phyloP scores from a whole-genome alignment of 345 rosid genomes.

The Sisymbrium irio region DNA sequence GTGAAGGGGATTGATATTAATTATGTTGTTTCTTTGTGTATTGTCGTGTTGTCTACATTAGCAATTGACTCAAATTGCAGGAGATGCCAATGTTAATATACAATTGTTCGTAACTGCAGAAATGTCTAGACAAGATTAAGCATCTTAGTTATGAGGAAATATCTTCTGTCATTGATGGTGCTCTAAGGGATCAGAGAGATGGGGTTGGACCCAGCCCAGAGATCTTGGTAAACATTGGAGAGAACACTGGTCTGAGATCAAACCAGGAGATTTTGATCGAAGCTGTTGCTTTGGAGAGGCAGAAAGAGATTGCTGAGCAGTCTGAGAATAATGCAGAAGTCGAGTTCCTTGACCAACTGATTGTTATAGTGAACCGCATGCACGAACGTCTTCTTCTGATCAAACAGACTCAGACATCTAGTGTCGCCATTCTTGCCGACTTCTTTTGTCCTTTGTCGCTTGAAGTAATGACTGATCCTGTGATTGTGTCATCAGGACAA shows the following conservation, averaged over 20 bases:
- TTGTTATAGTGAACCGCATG: slow-evolving; percentile 63
- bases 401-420: slow-evolving; percentile 72
- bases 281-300: slow-evolving; percentile 90
- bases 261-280: slow-evolving; percentile 90
- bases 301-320: slow-evolving; percentile 92
- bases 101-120: slow-evolving; percentile 55
- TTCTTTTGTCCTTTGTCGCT: slow-evolving; percentile 96
- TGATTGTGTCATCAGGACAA: slow-evolving; percentile 91
- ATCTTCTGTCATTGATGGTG: slow-evolving; percentile 60
- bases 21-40: background rate
- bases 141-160: slow-evolving; percentile 52
- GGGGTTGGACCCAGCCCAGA: slow-evolving; percentile 62
- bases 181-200: slow-evolving; percentile 55
- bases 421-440: slow-evolving; percentile 89
- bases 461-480: slow-evolving; percentile 97
- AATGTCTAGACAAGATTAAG: slow-evolving; percentile 62
- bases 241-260: slow-evolving; percentile 68
- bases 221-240: slow-evolving; percentile 66
- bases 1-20: background rate
- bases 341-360: slow-evolving; percentile 69
- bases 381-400: slow-evolving; percentile 70
- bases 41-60: slow-evolving; percentile 7
- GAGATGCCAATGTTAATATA: slow-evolving; percentile 4
- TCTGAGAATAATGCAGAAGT: slow-evolving; percentile 73
- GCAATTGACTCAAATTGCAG: slow-evolving; percentile 2